phyloP scores from a whole-genome alignment of 2,329 filamentous ascomycete species.

The Venturia nashicola region DNA sequence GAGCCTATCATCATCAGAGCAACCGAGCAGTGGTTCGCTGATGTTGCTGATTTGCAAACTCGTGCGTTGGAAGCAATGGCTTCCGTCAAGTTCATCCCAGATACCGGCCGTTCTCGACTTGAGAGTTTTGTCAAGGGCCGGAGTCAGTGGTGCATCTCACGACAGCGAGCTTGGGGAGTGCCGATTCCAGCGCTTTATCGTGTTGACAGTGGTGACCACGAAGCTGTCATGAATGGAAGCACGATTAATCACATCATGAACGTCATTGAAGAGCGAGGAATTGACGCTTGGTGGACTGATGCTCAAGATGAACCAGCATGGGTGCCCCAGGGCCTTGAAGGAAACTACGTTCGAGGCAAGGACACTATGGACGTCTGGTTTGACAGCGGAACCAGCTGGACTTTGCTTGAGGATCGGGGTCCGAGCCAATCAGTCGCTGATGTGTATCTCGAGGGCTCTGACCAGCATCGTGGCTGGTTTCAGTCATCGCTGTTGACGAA shows the following conservation, averaged over 20 bases:
- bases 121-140: slow-evolving; percentile 78
- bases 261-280: slow-evolving; percentile 63
- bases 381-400: slow-evolving; percentile 94
- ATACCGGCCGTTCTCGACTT: slow-evolving; percentile 59
- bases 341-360: slow-evolving; percentile 58
- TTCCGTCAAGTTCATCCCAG: slow-evolving; percentile 66
- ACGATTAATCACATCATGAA: slow-evolving; percentile 76
- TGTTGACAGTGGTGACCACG: slow-evolving; percentile 41
- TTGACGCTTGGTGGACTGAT: slow-evolving; percentile 94
- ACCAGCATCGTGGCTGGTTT: slow-evolving; percentile 98
- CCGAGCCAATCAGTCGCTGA: slow-evolving; percentile 47
- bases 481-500: slow-evolving; percentile 89
- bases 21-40: slow-evolving; percentile 96
- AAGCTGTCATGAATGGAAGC: slow-evolving; percentile 66
- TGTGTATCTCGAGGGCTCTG: slow-evolving; percentile 84
- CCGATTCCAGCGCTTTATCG: slow-evolving; percentile 87
- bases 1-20: slow-evolving; percentile 80
- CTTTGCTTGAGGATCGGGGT: slow-evolving; percentile 23
- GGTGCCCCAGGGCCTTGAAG: slow-evolving; percentile 53
- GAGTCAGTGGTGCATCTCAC: slow-evolving; percentile 95
- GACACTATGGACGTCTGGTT: slow-evolving; percentile 99
- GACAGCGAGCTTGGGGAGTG: slow-evolving; percentile 91
- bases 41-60: slow-evolving; percentile 72
- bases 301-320: slow-evolving; percentile 61
- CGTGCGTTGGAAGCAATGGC: slow-evolving; percentile 58